Evolutionary conservation across 306 rosid genomes (phyloP), one percentile per base, ranked within the genome.

Genomic region (Lagenaria siceraria): DNA sequence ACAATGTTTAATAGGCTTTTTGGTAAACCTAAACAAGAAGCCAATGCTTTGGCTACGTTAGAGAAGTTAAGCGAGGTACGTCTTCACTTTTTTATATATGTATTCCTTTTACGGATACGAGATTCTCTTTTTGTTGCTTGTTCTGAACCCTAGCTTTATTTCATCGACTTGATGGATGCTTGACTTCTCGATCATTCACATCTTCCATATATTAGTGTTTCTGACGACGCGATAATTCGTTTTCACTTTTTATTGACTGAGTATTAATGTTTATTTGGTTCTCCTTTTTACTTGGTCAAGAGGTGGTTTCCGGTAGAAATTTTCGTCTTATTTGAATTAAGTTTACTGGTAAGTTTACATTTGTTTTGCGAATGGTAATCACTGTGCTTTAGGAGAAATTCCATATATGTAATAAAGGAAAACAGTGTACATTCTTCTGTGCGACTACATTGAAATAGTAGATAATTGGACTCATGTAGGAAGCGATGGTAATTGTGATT

Each of bases 1-100:
- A 87, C 64, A 89, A 92, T 94, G 97, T 87, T 94, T 78, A 85
- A 79, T 81, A 88, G 95, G 60, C 72, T 95, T 51, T 95, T 95
- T 58, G 99, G 91, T 25, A 95, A 92, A 80, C 92, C 99, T 82
- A 91, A 90, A 86, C 89, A 86, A 74, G 99, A 95, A 76, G 55
- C 85, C 78, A 90, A 84, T 84, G 93, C 97, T 74, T 77, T 95
- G 9, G 71, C 86, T 80, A 87, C 97, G 59, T 78, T 95, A 78
- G 99, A 95, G 81, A 95, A 90, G 87, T 77, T 95, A 78, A 92
- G 84, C 74, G 98, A 95, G 96, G 97, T 92, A 48, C 6, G 27
- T 1, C 2, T 11, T 33, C 35, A 35, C 17, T 76, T 38, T 19
- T 40, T 36, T 22, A 4, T 7, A 18, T 6, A 2, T 0, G 5